Evolutionary conservation across 495 filamentous ascomycete species (phyloP), one percentile per base, ranked within the genome.

Genomic region (Opeltia flavorubescens): DNA sequence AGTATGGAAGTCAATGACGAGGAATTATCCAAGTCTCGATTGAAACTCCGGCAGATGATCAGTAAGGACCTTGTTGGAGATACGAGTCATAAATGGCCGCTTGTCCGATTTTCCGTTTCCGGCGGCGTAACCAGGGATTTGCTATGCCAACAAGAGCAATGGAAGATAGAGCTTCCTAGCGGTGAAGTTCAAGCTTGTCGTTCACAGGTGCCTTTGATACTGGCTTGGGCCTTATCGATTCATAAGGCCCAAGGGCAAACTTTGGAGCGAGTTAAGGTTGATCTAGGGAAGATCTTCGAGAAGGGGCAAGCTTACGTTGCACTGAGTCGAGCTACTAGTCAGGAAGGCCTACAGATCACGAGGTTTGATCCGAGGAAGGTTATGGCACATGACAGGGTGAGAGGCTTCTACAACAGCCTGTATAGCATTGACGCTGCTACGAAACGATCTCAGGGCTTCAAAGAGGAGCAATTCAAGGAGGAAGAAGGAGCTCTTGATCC

Each of bases 211-310:
- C 50, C 91, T 2, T 70, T 98, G 27, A 96, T 96, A 44, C 71
- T 98, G 9, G 91, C 91, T 1, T 96, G 91, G 91, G 93, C 91
- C 12, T 66, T 98, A 13, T 94, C 86, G 2, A 96, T 98, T 51
- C 91, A 98, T 68, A 98, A 98, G 65, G 91, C 93, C 7, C 91
- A 98, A 59, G 91, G 91, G 0, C 93, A 96, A 59, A 96, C 91
- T 12, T 68, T 98, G 36, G 88, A 95, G 57, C 74, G 91, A 13
- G 93, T 96, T 40, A 94, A 94, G 60, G 89, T 98, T 5, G 87
- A 96, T 55, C 70, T 98, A 0, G 86, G 86, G 13, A 81, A 72
- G 52, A 86, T 91, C 7, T 98, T 98, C 55, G 91, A 96, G 61
- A 95, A 94, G 61, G 91, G 91, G 0, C 91, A 75, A 51, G 71